Evolutionary conservation across 1,284 basidiomycete genomes (phyloP), one percentile per base, ranked within the genome.

Genomic region (Bondarzewia mesenterica): DNA sequence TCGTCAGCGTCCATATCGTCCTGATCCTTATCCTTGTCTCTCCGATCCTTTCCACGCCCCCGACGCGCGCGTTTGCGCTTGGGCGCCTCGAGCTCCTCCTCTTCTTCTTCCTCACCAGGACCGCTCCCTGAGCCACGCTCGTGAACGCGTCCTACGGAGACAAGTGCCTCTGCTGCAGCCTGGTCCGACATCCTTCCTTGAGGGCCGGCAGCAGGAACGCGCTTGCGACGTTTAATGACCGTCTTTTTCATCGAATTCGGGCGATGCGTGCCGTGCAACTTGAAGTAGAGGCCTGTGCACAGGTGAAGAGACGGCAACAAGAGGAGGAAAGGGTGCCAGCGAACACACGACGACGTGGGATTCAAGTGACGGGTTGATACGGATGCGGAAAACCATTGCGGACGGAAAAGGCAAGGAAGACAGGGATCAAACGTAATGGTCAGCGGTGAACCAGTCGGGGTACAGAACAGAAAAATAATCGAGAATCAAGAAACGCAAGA

Each of bases 221-320:
- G 85, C 71, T 98, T 98, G 54, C 95, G 78, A 32, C 95, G 82
- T 73, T 99, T 99, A 75, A 99, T 99, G 58, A 97, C 93, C 3
- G 91, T 89, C 75, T 98, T 97, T 71, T 96, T 97, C 93, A 99
- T 94, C 50, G 92, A 92, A 54, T 95, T 95, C 27, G 95, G 95
- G 39, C 95, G 84, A 59, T 97, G 93, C 1, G 91, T 93, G 50
- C 93, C 93, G 72, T 99, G 95, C 10, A 99, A 78, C 70, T 99
- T 99, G 75, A 93, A 94, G 71, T 98, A 99, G 5, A 99, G 79
- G 51, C 93, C 92, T 95, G 36, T 26, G 39, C 15, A 20, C 20
- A 23, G 18, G 15, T n/a, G 6, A 32, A 32, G 29, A 32, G 8
- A 32, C 29, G 29, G 21, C 39, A 14, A 41, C 18, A 21, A n/a